phyloP scores from a whole-genome alignment of 1,284 basidiomycete species.

The Ceratobasidium sp. region DNA sequence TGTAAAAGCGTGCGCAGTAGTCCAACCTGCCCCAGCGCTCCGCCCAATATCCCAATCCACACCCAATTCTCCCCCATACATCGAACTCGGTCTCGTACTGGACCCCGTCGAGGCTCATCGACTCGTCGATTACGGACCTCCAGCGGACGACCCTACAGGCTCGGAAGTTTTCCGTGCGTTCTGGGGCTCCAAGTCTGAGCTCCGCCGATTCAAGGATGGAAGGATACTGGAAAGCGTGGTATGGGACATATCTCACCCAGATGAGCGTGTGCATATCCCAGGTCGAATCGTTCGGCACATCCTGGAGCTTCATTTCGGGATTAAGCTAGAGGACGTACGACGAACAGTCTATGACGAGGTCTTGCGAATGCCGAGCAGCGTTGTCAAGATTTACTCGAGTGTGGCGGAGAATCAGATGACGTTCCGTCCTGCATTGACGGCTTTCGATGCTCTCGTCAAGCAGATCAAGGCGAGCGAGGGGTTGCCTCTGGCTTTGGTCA shows the following conservation, averaged over 20 bases:
- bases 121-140: constrained; percentile 87
- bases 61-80: constrained; percentile 51
- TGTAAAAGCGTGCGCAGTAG: constrained; percentile 64
- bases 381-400: constrained; percentile 33
- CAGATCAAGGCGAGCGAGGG: constrained; percentile 75
- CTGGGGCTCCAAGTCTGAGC: constrained; percentile 92
- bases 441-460: constrained; percentile 83
- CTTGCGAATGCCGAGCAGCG: constrained; percentile 63
- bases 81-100: constrained; percentile 76
- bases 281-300: constrained; percentile 76
- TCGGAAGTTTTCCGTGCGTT: constrained; percentile 75
- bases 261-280: constrained; percentile 83
- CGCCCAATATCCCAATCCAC: constrained; percentile 26
- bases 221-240: constrained; percentile 92
- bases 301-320: constrained; percentile 74
- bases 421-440: constrained; percentile 62
- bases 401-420: constrained; percentile 23
- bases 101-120: constrained; percentile 75
- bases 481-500: constrained; percentile 81
- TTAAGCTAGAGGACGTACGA: constrained; percentile 59
- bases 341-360: constrained; percentile 66
- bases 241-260: constrained; percentile 77
- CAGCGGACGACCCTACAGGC: constrained; percentile 60
- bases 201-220: constrained; percentile 97
- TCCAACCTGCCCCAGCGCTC: constrained; percentile 46